Evolutionary conservation across 2,329 filamentous ascomycete species (phyloP), one percentile per base, ranked within the genome.

Genomic region (Talaromyces sp.): DNA sequence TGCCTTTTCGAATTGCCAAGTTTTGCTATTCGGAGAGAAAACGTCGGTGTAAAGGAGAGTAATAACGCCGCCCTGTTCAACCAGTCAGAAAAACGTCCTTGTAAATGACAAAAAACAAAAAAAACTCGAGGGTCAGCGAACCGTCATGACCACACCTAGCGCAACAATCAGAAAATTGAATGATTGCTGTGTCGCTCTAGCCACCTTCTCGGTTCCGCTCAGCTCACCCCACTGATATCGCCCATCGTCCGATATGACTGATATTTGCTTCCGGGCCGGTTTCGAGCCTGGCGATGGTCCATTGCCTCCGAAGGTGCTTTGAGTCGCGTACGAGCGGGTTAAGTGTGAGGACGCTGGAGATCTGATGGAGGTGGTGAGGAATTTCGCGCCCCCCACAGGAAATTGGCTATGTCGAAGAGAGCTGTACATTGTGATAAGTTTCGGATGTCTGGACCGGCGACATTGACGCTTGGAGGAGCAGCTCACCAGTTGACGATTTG

Each of bases 211-310:
- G 55, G 80, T 80, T 0, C 78, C 80, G 0, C 88, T 92, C 2
- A 98, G 83, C 60, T 95, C 83, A 3, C 81, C 83, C 94, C 94
- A 98, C 4, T 87, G 86, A 1, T 96, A 87, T 65, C 84, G 83
- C 7, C 94, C 94, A 70, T 92, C 89, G 68, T 97, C 94, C 68
- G 92, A 95, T 70, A 93, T 88, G 0, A 94, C 85, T 0, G 92
- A 96, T 30, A 97, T 87, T 44, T 87, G 83, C 70, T 85, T 87
- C 59, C 91, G 84, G 65, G 82, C 85, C 30, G 87, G 73, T 12
- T 76, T 71, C 12, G 82, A 67, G 27, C 68, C 64, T 57, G 62
- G 70, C 16, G 69, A 69, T 23, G 72, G 67, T 60, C 73, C 64
- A 64, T 68, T 63, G 23, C 70, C 71, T 18, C 70, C 73, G 36